These are phyloP conservation scores for Nematocida homosporus DNA, from an alignment of 371 early-diverging fungal genomes.

Conservation along the genomic window DNA sequence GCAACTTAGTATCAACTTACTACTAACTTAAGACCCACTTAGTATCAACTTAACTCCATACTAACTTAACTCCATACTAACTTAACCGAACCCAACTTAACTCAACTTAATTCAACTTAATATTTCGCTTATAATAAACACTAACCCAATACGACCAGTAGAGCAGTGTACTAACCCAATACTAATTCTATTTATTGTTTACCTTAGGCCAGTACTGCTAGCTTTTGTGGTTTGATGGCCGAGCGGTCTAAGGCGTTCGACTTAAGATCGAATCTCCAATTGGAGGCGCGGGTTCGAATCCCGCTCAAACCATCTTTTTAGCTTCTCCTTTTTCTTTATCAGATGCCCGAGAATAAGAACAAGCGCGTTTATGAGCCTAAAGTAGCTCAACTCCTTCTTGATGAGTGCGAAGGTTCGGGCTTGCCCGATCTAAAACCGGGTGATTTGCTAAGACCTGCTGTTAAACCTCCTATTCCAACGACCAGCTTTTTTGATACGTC, in stretches of 20 bases:
- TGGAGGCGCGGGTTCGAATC: conserved; percentile 63
- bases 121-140: no score
- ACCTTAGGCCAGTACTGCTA: neutral
- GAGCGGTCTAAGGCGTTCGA: conserved; percentile 63
- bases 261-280: conserved; percentile 58
- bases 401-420: neutral
- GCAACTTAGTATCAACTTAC: no score
- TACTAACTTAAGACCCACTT: no score
- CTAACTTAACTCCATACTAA: no score
- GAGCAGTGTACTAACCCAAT: neutral
- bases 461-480: no score
- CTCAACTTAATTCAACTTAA: no score
- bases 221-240: conserved; percentile 58
- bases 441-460: neutral
- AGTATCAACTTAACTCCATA: no score
- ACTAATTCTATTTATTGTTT: neutral
- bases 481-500: conserved; percentile 41
- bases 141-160: no score
- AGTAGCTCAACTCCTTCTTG: neutral
- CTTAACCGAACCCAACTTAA: no score
- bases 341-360: conserved; percentile 7
- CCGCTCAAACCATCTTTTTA: conserved; percentile 58
- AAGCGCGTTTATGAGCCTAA: neutral
- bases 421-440: conserved; percentile 8
- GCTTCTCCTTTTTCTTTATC: neutral